Base-by-base conservation (phyloP, 257 asterid genomes). In the Anisodus tanguticus region DNA sequence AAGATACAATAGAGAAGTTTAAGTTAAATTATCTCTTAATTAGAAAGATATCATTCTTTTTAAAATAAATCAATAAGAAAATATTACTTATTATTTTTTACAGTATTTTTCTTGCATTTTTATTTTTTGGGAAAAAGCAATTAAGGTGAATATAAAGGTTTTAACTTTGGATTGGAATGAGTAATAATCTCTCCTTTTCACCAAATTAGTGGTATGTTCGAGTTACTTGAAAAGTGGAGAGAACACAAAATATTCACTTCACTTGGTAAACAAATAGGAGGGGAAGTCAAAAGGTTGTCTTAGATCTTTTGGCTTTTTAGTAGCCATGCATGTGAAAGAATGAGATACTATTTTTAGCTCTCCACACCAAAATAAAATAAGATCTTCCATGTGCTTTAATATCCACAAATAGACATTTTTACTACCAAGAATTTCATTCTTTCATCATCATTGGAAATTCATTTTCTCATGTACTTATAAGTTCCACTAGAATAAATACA, bases 281-380 rank as follows among this genome's bases (percentile, higher is more conserved):
- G 15, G 62, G 4, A 76, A 53, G 81, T 76, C 26, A 63, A 51
- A 76, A 76, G 81, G 81, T 76, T 76, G 47, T 76, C 63, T 76
- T 74, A 26, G 81, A 76, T 76, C 81, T 76, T 47, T 22, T 51
- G 51, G 81, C 64, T 53, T 53, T 26, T 26, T 76, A 76, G 13
- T 51, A 51, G 81, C 81, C 26, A 26, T 31, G 22, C 81, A 76
- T 76, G 81, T 76, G 81, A 76, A 51, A 12, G 64, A 76, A 76
- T 76, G 64, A 51, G 81, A 76, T 76, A 76, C 81, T 53, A 76
- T 7, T 51, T 76, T 76, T 51, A 76, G 81, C 63, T 76, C 39
- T 26, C 47, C 63, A 76, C 64, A 13, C 59, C 59, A 76, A 76
- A 51, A 76, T 19, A 19, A 72, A 47, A 74, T 45, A 72, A 19